These are phyloP conservation scores for Botrytis sinoallii DNA, from an alignment of 2,329 filamentous ascomycete genomes.

Conservation along the genomic window DNA sequence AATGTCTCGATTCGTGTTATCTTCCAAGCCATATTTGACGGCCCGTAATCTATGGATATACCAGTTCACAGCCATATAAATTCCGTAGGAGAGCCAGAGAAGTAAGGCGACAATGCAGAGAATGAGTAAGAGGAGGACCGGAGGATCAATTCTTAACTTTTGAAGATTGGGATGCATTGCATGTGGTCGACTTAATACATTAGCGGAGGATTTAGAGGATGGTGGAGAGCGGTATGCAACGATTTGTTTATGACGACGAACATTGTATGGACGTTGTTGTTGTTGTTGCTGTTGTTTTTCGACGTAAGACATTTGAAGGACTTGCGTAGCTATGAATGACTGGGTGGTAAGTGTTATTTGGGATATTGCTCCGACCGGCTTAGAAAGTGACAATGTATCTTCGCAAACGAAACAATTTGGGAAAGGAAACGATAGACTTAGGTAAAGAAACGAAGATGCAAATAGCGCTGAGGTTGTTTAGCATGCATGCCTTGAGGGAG, in stretches of 20 bases:
- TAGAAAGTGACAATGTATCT: neutral
- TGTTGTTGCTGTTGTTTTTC: neutral
- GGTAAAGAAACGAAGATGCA: neutral
- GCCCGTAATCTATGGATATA: neutral
- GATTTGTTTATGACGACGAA: neutral
- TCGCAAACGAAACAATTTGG: neutral
- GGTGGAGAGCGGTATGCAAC: neutral
- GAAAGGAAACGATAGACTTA: neutral
- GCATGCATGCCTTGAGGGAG: neutral
- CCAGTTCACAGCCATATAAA: neutral
- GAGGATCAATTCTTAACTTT: conserved; percentile 10
- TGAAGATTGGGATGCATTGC: conserved; percentile 2
- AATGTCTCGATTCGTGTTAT: neutral
- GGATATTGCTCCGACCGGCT: neutral
- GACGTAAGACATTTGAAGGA: neutral
- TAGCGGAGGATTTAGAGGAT: neutral
- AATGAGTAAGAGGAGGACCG: neutral
- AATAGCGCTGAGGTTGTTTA: neutral
- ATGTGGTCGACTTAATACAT: conserved; percentile 1
- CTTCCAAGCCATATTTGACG: neutral
- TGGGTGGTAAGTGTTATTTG: neutral
- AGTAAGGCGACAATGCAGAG: neutral
- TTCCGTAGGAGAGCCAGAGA: conserved; percentile 1
- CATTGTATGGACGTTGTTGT: neutral
- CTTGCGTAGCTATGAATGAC: neutral